Base-by-base conservation (phyloP, 768 basidiomycete genomes). In the Agrocybe praecox region DNA sequence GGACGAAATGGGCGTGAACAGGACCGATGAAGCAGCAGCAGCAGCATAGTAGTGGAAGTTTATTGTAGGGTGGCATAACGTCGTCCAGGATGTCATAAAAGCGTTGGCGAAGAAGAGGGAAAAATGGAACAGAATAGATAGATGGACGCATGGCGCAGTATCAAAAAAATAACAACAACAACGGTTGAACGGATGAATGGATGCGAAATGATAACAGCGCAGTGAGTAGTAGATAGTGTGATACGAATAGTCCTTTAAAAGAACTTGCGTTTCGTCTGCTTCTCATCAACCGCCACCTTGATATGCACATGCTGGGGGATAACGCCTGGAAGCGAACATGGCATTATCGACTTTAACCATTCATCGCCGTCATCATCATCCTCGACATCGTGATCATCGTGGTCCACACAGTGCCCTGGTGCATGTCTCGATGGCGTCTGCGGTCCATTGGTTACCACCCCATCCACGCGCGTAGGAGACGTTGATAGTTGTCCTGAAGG, bases 361-460 rank as follows among this genome's bases (percentile, higher is more conserved):
- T 88, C 81, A 68, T 99, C 96, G 1, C 92, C 92, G 48, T 88
- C 84, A 53, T 92, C 86, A 69, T 87, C 88, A 48, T 87, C 88
- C 61, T 82, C 89, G 46, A 77, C 80, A 53, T 80, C 80, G 58
- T 77, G 79, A 53, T 86, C 83, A 65, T 85, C 83, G 65, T 92
- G 88, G 65, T 90, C 88, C 26, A 80, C 77, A 62, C 85, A 87
- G 54, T 76, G 67, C 33, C 76, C 80, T 9, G 69, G 74, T 9
- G 70, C 74, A 46, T 63, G 36, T 40, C 36, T 40, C n/a, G 36
- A 40, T n/a, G 36, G 36, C 12, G 36, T 14, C 36, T 14, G 14
- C 4, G 36, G 36, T 40, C 36, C 36, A 63, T 22, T 60, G 24
- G 19, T 42, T 46, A 11, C 52, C 61, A 26, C 52, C 54, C 40